Evolutionary conservation across 306 rosid species (phyloP).

Genomic region (Sindora glabra): DNA sequence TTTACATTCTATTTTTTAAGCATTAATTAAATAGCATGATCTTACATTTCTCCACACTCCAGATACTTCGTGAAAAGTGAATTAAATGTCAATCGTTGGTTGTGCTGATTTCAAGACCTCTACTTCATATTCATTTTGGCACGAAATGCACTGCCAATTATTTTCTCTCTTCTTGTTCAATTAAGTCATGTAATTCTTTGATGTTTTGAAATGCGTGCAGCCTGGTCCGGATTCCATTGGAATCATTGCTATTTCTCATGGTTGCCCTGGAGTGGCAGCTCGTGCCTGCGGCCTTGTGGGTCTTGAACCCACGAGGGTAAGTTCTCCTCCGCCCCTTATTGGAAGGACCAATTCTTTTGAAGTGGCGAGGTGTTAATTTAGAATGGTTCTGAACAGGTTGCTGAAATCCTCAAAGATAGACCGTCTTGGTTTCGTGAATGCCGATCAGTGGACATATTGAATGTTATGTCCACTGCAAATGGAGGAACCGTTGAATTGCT

Average conservation of each 20-base stretch:
- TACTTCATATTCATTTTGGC: too few relatives aligned
- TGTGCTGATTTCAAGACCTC: too few relatives aligned
- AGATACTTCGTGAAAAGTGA: too few relatives aligned
- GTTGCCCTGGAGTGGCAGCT: conserved; percentile 98
- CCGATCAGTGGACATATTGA: conserved; percentile 81
- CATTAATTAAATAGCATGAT: too few relatives aligned
- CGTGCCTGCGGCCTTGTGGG: conserved; percentile 99
- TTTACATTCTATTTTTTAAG: too few relatives aligned
- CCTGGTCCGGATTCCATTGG: conserved; percentile 99
- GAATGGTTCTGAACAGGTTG: conserved; percentile 45
- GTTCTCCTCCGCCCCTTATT: conserved; percentile 18
- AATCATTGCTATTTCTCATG: conserved; percentile 99
- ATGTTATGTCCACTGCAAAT: conserved; percentile 74
- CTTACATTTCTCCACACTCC: too few relatives aligned
- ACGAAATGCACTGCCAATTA: too few relatives aligned
- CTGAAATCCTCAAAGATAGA: conserved; percentile 95
- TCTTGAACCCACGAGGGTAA: conserved; percentile 91
- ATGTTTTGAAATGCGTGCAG: conserved; percentile 34
- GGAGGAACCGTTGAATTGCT: conserved; percentile 95
- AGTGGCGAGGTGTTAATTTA: background rate
- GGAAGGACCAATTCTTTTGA: background rate
- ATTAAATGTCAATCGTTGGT: too few relatives aligned
- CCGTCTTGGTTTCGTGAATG: conserved; percentile 85
- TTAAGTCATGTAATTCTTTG: background rate
- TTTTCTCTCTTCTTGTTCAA: background rate